Conservation (phyloP, 1,284 basidiomycete species). For the Moesziomyces sp. region DNA sequence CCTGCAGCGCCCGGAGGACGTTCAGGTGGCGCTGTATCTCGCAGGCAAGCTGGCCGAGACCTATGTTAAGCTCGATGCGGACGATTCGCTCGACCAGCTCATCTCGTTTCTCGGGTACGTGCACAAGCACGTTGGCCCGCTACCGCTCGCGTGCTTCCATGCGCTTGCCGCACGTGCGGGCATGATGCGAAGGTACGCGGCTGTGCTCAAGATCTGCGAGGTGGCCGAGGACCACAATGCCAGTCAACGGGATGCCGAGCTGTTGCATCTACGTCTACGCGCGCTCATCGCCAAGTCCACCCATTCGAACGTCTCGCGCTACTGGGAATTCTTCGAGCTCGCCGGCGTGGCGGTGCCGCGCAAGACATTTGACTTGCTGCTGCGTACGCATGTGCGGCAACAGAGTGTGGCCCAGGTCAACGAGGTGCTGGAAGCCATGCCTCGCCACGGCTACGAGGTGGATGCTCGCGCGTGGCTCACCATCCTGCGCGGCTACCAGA, state of each 20-base stretch:
- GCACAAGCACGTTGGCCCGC: constrained; percentile 13
- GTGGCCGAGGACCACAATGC: constrained; percentile 21
- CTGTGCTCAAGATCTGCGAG: constrained; percentile 26
- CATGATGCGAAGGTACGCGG: constrained; percentile 19
- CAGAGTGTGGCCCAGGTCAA: constrained; percentile 33
- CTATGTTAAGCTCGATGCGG: constrained; percentile 28
- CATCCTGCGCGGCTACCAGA: constrained; percentile 37
- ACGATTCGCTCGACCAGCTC: constrained; percentile 30
- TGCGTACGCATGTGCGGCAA: constrained; percentile 34
- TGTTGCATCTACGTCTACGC: constrained; percentile 35
- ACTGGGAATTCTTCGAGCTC: constrained; percentile 15
- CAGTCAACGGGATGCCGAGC: constrained; percentile 27
- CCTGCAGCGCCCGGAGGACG: constrained; percentile 1
- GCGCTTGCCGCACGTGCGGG: constrained; percentile 25
- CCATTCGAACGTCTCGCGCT: constrained; percentile 8
- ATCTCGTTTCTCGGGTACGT: constrained; percentile 27
- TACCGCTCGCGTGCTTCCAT: constrained; percentile 33
- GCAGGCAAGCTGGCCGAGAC: constrained; percentile 35
- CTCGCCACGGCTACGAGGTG: constrained; percentile 24
- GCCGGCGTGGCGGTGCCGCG: constrained; percentile 23
- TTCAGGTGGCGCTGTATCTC: constrained; percentile 23
- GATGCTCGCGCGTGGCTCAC: constrained; percentile 42
- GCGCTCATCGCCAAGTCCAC: constrained; percentile 27
- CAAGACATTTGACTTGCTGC: constrained; percentile 40
- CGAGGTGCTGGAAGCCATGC: constrained; percentile 36